A percentile compares a stretch with the other conserved stretches of the same genome.
These are phyloP conservation scores for Kentomonas sorsogonicus DNA, from an alignment of 208 protist species.

Conservation along the genomic window DNA sequence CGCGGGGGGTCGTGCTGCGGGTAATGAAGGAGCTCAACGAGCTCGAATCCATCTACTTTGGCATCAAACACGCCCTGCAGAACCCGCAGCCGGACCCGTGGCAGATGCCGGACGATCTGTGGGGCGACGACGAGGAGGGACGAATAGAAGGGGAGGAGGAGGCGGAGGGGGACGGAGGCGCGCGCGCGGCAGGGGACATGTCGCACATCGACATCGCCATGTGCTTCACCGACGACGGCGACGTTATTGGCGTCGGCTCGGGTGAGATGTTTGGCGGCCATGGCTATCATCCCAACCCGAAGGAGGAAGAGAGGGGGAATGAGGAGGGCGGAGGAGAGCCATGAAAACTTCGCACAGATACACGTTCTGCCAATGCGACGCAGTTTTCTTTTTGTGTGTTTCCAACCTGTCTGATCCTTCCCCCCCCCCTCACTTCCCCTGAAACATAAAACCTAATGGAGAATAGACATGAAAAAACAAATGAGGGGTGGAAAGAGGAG, in stretches of 20 bases:
- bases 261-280: slow-evolving; percentile 63
- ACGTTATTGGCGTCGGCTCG: slow-evolving; percentile 64
- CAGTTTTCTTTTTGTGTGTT: not conserved
- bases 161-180: not conserved
- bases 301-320: not conserved
- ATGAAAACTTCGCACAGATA: too few relatives aligned
- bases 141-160: slow-evolving; percentile 7
- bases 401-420: not conserved
- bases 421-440: not conserved
- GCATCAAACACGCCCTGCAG: slow-evolving; percentile 18
- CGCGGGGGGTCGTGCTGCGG: slow-evolving; percentile 23
- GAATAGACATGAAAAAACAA: slow-evolving; percentile 10
- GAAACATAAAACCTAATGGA: not conserved
- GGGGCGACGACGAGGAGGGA: not conserved
- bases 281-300: slow-evolving; percentile 44
- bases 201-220: slow-evolving; percentile 61
- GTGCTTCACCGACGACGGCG: slow-evolving; percentile 58
- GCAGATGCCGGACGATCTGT: too few relatives aligned
- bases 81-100: too few relatives aligned
- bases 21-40: slow-evolving; percentile 57
- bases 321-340: too few relatives aligned
- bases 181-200: not conserved
- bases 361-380: too few relatives aligned
- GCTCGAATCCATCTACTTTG: slow-evolving; percentile 57
- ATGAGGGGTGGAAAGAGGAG: not conserved